phyloP scores from a whole-genome alignment of 2,329 filamentous ascomycete species.

The Stachybotrys chartarum region DNA sequence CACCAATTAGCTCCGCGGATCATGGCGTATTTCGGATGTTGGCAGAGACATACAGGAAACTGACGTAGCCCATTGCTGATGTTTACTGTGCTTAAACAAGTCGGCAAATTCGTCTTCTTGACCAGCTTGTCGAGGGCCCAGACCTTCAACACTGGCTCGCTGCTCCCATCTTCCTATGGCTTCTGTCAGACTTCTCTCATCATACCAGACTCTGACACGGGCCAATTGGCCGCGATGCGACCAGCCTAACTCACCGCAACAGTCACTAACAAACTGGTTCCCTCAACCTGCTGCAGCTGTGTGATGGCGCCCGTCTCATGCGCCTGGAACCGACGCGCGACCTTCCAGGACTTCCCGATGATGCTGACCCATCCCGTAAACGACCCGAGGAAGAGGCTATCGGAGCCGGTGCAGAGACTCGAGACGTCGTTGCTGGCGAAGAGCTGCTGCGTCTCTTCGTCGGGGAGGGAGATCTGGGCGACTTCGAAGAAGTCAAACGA shows the following conservation, averaged over 20 bases:
- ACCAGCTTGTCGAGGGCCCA: constrained; percentile 93
- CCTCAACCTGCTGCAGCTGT: constrained; percentile 86
- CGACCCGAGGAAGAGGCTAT: constrained; percentile 83
- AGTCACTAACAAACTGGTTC: constrained; percentile 79
- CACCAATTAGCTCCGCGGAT: constrained; percentile 7
- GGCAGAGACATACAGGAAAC: constrained; percentile 61
- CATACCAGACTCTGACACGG: neutral
- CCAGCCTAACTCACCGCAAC: constrained; percentile 45
- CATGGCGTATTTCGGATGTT: accelerated
- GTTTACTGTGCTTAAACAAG: constrained; percentile 76
- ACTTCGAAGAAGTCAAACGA: constrained; percentile 99
- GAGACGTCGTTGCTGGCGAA: constrained; percentile 80
- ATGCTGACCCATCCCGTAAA: constrained; percentile 82
- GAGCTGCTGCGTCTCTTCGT: constrained; percentile 70
- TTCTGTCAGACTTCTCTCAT: neutral
- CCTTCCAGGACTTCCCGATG: constrained; percentile 79
- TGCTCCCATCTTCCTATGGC: constrained; percentile 72
- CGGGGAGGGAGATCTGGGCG: constrained; percentile 69
- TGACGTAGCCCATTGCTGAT: constrained; percentile 87
- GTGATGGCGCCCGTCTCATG: constrained; percentile 76
- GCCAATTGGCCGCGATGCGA: neutral
- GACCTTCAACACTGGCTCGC: constrained; percentile 87
- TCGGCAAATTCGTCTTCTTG: constrained; percentile 86
- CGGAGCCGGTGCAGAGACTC: constrained; percentile 77
- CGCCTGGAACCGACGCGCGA: constrained; percentile 78